Percentiles rank a stretch among this genome's conserved stretches.
Conservation (phyloP, 495 filamentous ascomycete genomes). For the Podospora tetraspora region DNA sequence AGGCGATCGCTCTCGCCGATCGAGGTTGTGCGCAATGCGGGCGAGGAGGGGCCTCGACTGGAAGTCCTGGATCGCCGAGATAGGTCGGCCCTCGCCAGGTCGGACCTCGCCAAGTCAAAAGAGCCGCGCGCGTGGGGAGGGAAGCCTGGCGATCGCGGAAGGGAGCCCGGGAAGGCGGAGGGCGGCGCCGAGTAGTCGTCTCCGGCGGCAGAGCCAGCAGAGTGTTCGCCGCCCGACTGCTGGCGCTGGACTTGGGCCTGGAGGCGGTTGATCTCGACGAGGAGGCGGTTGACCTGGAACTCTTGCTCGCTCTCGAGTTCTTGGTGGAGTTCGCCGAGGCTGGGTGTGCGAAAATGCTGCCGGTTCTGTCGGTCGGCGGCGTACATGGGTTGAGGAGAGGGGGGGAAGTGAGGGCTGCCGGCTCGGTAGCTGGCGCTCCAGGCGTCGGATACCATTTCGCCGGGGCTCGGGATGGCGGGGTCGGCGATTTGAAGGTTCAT, state of each 20-base stretch:
- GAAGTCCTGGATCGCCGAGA: constrained; percentile 52
- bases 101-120: constrained; percentile 51
- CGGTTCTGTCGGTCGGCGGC: constrained; percentile 38
- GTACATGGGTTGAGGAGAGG: constrained; percentile 51
- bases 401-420: constrained; percentile 53
- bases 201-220: constrained; percentile 43
- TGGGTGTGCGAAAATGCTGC: constrained; percentile 63
- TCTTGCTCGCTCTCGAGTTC: constrained; percentile 94
- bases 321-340: constrained; percentile 91
- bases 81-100: no score
- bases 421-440: constrained; percentile 40
- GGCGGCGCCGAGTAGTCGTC: constrained; percentile 54
- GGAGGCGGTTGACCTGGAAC: constrained; percentile 87
- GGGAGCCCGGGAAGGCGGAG: constrained; percentile 28
- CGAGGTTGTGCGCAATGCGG: constrained; percentile 49
- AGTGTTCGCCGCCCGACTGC: constrained; percentile 39
- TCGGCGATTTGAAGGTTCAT: constrained; percentile 73
- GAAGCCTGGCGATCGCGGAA: constrained; percentile 51
- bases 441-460: constrained; percentile 54
- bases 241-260: constrained; percentile 70
- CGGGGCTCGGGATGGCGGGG: constrained; percentile 53
- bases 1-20: constrained; percentile 47
- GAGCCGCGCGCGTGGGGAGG: constrained; percentile 51
- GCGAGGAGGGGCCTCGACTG: constrained; percentile 52
- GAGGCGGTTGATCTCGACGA: constrained; percentile 83